Evolutionary conservation across 192 early-diverging fungal genomes (phyloP).

Genomic region (Backusella macrospora): DNA sequence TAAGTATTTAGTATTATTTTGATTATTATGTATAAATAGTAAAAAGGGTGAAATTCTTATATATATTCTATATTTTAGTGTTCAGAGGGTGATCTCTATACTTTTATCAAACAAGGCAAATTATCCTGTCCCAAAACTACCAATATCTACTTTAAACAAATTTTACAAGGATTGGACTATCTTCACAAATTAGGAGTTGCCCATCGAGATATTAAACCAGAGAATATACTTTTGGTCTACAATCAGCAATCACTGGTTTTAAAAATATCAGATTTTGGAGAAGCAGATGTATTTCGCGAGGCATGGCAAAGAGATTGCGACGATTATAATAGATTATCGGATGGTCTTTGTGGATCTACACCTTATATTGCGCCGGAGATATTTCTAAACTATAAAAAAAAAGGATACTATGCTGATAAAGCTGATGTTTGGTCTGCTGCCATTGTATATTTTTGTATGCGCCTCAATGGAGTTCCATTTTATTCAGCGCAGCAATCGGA

Average conservation of each 20-base stretch:
- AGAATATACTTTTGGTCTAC: slow-evolving; percentile 79
- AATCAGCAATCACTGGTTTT: neutral
- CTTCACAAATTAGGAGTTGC: slow-evolving; percentile 96
- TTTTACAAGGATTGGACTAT: slow-evolving; percentile 83
- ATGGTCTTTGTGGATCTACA: slow-evolving; percentile 87
- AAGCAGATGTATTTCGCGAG: slow-evolving; percentile 77
- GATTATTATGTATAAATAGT: slow-evolving; percentile 38
- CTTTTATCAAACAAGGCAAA: slow-evolving; percentile 66
- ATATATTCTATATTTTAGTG: slow-evolving; percentile 58
- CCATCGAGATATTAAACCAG: slow-evolving; percentile 83
- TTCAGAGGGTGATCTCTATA: slow-evolving; percentile 87
- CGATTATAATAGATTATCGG: slow-evolving; percentile 63
- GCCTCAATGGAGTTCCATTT: slow-evolving; percentile 72
- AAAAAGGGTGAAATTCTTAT: neutral
- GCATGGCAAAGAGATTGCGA: slow-evolving; percentile 21
- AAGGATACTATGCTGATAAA: slow-evolving; percentile 84
- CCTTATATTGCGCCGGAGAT: slow-evolving; percentile 97
- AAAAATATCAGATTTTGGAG: slow-evolving; percentile 8
- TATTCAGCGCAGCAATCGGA: slow-evolving; percentile 61
- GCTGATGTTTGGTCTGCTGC: slow-evolving; percentile 94
- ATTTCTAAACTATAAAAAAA: slow-evolving; percentile 55
- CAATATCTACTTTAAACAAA: slow-evolving; percentile 92
- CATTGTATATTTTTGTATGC: slow-evolving; percentile 87
- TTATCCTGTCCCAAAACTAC: slow-evolving; percentile 76
- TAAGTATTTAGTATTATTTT: slow-evolving; percentile 32